These are phyloP conservation scores for Sarocladium oryzae DNA, from an alignment of 2,329 filamentous ascomycete genomes.

Conservation along the genomic window DNA sequence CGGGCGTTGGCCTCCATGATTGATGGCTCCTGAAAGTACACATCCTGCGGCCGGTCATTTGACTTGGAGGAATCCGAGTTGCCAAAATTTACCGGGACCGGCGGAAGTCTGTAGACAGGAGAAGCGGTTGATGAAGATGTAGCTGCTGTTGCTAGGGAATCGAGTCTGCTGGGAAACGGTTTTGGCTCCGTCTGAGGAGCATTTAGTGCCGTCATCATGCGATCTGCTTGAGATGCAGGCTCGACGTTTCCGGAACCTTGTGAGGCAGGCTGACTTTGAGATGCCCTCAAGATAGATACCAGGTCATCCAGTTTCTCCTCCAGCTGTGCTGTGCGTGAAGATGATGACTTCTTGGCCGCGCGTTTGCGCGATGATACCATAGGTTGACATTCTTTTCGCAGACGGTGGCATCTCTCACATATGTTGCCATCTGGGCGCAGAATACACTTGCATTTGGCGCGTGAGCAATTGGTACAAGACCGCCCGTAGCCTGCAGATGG, in stretches of 20 bases:
- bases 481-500: constrained; percentile 34
- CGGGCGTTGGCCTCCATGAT: constrained; percentile 30
- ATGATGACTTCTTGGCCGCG: constrained; percentile 24
- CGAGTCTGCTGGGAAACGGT: constrained; percentile 24
- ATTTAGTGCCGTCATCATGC: background rate
- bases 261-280: constrained; percentile 18
- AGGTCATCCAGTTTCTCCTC: constrained; percentile 45
- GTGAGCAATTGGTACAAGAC: constrained; percentile 40
- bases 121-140: constrained; percentile 21
- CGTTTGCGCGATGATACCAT: constrained; percentile 35
- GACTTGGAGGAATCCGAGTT: background rate
- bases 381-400: constrained; percentile 41
- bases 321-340: constrained; percentile 36
- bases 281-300: constrained; percentile 35
- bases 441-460: constrained; percentile 44
- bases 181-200: constrained; percentile 5
- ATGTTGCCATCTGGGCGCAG: constrained; percentile 24
- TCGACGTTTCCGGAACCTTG: constrained; percentile 5
- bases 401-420: constrained; percentile 37
- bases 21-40: constrained; percentile 20
- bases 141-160: constrained; percentile 30
- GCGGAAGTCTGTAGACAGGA: constrained; percentile 12
- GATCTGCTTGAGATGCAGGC: background rate
- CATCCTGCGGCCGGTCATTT: background rate
- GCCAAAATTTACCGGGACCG: background rate